Evolutionary conservation across 202 grass and related monocot genomes (phyloP).

Genomic region (Cymbopogon flexuosus): DNA sequence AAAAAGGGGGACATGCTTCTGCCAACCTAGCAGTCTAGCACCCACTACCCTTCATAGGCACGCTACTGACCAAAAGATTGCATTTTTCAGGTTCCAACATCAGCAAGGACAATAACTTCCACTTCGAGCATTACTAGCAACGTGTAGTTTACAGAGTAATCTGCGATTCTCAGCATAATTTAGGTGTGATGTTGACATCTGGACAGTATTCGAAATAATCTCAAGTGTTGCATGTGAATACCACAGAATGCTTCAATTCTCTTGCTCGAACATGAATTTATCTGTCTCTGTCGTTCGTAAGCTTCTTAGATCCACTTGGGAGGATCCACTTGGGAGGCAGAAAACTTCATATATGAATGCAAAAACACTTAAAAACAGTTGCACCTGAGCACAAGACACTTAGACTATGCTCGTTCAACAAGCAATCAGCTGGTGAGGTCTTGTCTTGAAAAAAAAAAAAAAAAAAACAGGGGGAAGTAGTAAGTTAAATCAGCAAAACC

Average conservation of each 20-base stretch:
- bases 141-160: constrained; percentile 10
- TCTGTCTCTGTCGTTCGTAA: background rate
- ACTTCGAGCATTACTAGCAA: constrained; percentile 22
- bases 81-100: constrained; percentile 39
- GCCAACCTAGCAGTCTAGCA: constrained; percentile 23
- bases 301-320: constrained; percentile 15
- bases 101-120: constrained; percentile 26
- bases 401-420: background rate
- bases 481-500: background rate
- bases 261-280: constrained; percentile 27
- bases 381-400: constrained; percentile 23
- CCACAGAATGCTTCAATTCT: constrained; percentile 22
- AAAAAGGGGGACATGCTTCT: background rate
- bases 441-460: background rate
- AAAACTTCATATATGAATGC: background rate
- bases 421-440: background rate
- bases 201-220: constrained; percentile 22
- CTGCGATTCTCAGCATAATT: background rate
- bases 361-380: constrained; percentile 24
- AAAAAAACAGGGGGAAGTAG: background rate
- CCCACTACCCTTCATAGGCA: constrained; percentile 22
- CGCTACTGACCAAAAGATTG: constrained; percentile 37
- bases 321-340: constrained; percentile 12
- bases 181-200: constrained; percentile 7
- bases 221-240: constrained; percentile 6